phyloP scores from a whole-genome alignment of 1,139 yeast genomes.

The Meyerozyma smithsonii region DNA sequence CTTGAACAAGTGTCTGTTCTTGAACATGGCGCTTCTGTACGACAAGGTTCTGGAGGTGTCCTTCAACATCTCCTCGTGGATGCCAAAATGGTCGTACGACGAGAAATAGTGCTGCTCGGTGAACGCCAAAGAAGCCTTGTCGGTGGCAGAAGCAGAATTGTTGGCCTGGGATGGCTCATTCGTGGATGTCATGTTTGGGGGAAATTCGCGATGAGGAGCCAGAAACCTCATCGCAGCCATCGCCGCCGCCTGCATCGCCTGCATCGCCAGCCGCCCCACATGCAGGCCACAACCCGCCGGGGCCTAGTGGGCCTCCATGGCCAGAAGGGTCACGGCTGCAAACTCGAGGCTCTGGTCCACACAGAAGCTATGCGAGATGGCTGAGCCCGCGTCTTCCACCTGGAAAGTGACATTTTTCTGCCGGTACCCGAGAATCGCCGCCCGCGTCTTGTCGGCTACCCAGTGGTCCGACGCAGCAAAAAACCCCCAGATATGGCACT shows the following conservation, averaged over 20 bases:
- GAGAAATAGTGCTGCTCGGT: conserved; percentile 89
- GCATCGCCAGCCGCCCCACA: too few relatives aligned
- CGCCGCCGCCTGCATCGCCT: too few relatives aligned
- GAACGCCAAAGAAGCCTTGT: conserved; percentile 48
- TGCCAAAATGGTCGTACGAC: conserved; percentile 95
- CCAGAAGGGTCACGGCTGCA: conserved; percentile 36
- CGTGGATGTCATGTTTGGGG: background rate
- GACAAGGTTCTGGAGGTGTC: conserved; percentile 90
- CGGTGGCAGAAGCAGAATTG: conserved; percentile 37
- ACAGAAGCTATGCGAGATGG: conserved; percentile 54
- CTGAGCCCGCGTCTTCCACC: conserved; percentile 22
- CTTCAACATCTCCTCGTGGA: conserved; percentile 98
- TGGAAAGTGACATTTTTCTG: conserved; percentile 28
- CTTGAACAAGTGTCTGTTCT: conserved; percentile 84
- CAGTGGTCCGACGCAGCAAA: conserved; percentile 59
- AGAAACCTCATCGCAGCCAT: conserved; percentile 1
- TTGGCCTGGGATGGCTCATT: background rate
- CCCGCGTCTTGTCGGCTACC: conserved; percentile 50
- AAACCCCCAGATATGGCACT: conserved; percentile 42
- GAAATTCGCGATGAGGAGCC: background rate
- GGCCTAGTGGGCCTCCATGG: conserved; percentile 4
- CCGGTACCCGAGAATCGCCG: conserved; percentile 35
- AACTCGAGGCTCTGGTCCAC: conserved; percentile 50
- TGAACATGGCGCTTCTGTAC: conserved; percentile 88
- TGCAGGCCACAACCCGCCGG: background rate